Conservation (phyloP, 73 alveolate genomes). For the Stentor roeselii region DNA sequence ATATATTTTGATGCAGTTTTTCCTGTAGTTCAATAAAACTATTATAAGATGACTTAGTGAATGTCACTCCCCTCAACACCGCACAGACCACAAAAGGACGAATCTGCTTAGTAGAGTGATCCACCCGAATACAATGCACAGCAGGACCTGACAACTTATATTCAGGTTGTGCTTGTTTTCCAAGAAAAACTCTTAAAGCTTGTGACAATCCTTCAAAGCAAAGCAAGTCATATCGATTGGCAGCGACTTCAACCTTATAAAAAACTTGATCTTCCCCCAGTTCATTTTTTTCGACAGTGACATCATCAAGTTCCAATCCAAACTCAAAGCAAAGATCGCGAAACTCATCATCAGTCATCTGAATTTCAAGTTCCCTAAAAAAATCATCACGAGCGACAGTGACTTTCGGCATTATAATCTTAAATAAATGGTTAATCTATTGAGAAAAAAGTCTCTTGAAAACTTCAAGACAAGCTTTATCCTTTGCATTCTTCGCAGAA, state of each 20-base stretch:
- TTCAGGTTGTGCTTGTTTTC: slow-evolving; percentile 23
- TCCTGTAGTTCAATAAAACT: slow-evolving; percentile 91
- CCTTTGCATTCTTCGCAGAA: not conserved
- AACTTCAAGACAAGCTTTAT: slow-evolving; percentile 45
- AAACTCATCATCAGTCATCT: slow-evolving; percentile 75
- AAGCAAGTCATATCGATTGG: slow-evolving; percentile 90
- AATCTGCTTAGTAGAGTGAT: not conserved
- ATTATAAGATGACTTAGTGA: slow-evolving; percentile 61
- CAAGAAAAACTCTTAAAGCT: slow-evolving; percentile 63
- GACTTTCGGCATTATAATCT: slow-evolving; percentile 26
- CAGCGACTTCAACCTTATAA: slow-evolving; percentile 90
- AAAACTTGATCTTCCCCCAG: slow-evolving; percentile 50
- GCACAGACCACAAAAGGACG: slow-evolving; percentile 91
- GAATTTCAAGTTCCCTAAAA: not conserved
- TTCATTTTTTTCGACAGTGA: slow-evolving; percentile 73
- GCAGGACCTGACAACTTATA: not conserved
- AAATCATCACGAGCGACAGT: slow-evolving; percentile 18
- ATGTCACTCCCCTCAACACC: slow-evolving; percentile 68
- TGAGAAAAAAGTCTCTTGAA: too few species aligned
- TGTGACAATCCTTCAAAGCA: slow-evolving; percentile 92
- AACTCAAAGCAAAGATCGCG: slow-evolving; percentile 92
- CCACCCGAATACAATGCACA: slow-evolving; percentile 31
- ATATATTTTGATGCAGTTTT: slow-evolving; percentile 96
- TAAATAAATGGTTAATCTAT: too few species aligned
- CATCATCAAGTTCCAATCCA: slow-evolving; percentile 95